phyloP scores from a whole-genome alignment of 2,329 filamentous ascomycete genomes.

The Talaromyces sp. region DNA sequence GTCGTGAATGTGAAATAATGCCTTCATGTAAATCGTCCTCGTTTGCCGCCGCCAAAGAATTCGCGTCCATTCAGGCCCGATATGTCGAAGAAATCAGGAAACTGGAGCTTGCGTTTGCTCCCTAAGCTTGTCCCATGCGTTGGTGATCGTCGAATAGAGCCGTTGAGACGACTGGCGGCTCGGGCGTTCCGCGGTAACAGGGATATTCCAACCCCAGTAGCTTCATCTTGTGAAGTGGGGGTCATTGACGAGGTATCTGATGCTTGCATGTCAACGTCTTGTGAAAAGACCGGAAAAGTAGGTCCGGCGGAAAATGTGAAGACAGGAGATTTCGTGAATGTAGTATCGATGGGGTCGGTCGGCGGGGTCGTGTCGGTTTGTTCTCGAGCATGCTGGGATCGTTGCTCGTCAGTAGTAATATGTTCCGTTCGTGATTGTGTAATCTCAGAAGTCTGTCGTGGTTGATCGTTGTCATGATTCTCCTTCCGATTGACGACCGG shows the following conservation, averaged over 20 bases:
- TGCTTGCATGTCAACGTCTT: constrained; percentile 42
- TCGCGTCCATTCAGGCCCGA: constrained; percentile 42
- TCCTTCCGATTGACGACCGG: constrained; percentile 32
- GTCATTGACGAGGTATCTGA: constrained; percentile 30
- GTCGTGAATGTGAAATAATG: constrained; percentile 18
- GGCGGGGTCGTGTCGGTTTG: constrained; percentile 14
- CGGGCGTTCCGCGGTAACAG: constrained; percentile 39
- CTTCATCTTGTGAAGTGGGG: constrained; percentile 14
- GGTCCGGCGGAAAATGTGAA: constrained; percentile 43
- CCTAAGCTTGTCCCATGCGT: constrained; percentile 37
- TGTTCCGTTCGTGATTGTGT: not conserved
- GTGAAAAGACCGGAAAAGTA: constrained; percentile 33
- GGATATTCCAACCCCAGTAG: constrained; percentile 38
- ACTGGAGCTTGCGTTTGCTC: constrained; percentile 44
- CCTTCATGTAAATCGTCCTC: constrained; percentile 42
- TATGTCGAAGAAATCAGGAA: constrained; percentile 48
- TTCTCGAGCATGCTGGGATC: too few species aligned
- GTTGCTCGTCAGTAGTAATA: constrained; percentile 1
- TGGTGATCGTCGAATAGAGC: constrained; percentile 34
- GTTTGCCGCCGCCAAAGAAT: constrained; percentile 43
- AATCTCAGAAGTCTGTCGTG: constrained; percentile 18
- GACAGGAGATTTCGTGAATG: constrained; percentile 28
- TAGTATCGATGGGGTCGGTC: constrained; percentile 20
- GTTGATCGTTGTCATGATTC: constrained; percentile 22
- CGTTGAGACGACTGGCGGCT: constrained; percentile 36